phyloP scores from a whole-genome alignment of 495 filamentous ascomycete genomes.

The Pyrenopolyporus hunteri region DNA sequence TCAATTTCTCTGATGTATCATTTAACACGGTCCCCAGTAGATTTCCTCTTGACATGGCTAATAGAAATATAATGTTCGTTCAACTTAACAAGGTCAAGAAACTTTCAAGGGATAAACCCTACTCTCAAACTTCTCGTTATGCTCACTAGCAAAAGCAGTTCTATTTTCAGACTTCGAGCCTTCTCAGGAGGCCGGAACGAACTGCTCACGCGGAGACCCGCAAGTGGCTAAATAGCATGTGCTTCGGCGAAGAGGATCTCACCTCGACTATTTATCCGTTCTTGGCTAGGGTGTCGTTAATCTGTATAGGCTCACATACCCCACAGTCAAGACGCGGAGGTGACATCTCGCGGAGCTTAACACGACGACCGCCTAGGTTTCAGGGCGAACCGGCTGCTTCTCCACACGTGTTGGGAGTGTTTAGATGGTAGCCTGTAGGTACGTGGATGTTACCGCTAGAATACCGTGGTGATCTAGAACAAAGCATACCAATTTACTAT shows the following conservation, averaged over 20 bases:
- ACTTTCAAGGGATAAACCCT: not conserved
- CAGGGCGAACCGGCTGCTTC: slow-evolving; percentile 10
- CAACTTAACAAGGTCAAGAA: not conserved
- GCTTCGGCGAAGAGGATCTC: slow-evolving; percentile 36
- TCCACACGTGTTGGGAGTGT: slow-evolving; percentile 28
- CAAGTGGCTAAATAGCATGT: slow-evolving; percentile 35
- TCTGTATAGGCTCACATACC: slow-evolving; percentile 26
- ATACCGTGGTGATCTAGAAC: slow-evolving; percentile 29
- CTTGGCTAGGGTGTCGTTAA: slow-evolving; percentile 36
- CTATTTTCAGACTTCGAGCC: slow-evolving; percentile 13
- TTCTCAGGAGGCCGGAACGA: slow-evolving; percentile 22
- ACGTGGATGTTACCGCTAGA: slow-evolving; percentile 21
- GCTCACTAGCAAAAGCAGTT: not conserved
- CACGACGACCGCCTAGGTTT: slow-evolving; percentile 21
- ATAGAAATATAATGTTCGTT: too few species aligned
- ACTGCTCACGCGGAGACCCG: slow-evolving; percentile 5
- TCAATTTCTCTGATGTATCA: too few species aligned
- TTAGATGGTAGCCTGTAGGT: slow-evolving; percentile 6
- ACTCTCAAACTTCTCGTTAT: not conserved
- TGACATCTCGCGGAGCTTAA: slow-evolving; percentile 32
- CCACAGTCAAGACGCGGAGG: slow-evolving; percentile 38
- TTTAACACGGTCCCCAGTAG: too few species aligned
- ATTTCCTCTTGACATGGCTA: too few species aligned
- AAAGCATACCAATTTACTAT: slow-evolving; percentile 18
- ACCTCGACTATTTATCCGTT: slow-evolving; percentile 38